Percentiles rank a stretch among this genome's conserved stretches.
These are phyloP conservation scores for Wickerhamomyces alni DNA, from an alignment of 805 yeast genomes.

Conservation along the genomic window DNA sequence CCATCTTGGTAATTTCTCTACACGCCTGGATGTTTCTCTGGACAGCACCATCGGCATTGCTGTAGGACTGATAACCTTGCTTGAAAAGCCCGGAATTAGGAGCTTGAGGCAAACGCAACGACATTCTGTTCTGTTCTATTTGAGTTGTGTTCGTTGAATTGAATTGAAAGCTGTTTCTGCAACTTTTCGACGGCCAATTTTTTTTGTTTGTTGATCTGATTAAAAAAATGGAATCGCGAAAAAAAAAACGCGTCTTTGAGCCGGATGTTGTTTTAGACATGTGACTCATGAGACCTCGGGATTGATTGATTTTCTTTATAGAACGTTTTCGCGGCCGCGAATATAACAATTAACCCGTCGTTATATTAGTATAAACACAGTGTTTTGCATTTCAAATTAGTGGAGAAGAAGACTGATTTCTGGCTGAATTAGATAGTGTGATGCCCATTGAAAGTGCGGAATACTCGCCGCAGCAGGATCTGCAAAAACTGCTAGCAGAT, in stretches of 20 bases:
- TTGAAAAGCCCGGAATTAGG: constrained; percentile 93
- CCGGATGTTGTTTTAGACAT: too few species aligned
- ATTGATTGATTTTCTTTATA: too few species aligned
- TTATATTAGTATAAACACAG: too few species aligned
- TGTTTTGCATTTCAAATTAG: too few species aligned
- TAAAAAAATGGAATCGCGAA: not conserved
- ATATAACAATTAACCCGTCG: too few species aligned
- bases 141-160: not conserved
- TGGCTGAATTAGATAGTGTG: not conserved
- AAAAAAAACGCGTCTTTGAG: too few species aligned
- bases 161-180: not conserved
- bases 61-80: constrained; percentile 85
- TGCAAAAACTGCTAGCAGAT: constrained; percentile 42
- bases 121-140: constrained; percentile 41
- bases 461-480: constrained; percentile 51
- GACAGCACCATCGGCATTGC: constrained; percentile 92
- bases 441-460: constrained; percentile 27
- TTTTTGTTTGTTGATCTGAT: not conserved
- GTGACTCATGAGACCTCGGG: too few species aligned
- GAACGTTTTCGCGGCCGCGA: too few species aligned
- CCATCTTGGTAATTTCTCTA: constrained; percentile 86
- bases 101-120: constrained; percentile 84
- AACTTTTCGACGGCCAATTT: constrained; percentile 1
- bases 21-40: constrained; percentile 90
- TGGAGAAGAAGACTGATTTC: not conserved